Evolutionary conservation across 805 yeast genomes (phyloP).

Genomic region (Zygosaccharomyces rouxii): DNA sequence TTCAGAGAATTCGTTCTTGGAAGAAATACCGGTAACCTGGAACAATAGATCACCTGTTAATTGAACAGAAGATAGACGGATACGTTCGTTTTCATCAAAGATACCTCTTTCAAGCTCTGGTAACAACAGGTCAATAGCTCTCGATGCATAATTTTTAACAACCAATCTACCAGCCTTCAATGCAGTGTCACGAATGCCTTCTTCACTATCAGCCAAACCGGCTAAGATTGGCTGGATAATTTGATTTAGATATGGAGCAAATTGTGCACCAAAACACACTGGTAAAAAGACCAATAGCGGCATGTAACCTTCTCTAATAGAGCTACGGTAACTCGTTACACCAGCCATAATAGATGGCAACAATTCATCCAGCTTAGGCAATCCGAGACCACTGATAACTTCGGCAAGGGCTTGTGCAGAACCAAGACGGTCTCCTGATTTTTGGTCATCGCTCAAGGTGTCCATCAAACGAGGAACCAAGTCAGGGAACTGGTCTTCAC

Average conservation of each 20-base stretch:
- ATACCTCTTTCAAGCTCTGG: slow-evolving; percentile 93
- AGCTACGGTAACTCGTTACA: slow-evolving; percentile 61
- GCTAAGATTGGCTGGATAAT: slow-evolving; percentile 88
- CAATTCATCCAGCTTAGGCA: slow-evolving; percentile 80
- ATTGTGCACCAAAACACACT: slow-evolving; percentile 87
- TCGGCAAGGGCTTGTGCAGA: slow-evolving; percentile 96
- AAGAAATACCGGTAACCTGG: slow-evolving; percentile 88
- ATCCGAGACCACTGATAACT: slow-evolving; percentile 87
- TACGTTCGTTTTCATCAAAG: slow-evolving; percentile 75
- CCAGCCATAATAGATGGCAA: slow-evolving; percentile 73
- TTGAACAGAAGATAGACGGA: slow-evolving; percentile 89
- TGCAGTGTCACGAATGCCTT: slow-evolving; percentile 81
- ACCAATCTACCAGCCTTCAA: slow-evolving; percentile 88
- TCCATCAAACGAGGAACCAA: slow-evolving; percentile 75
- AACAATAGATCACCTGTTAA: slow-evolving; percentile 90
- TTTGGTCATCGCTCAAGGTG: slow-evolving; percentile 70
- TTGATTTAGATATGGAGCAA: slow-evolving; percentile 79
- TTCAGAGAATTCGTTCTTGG: slow-evolving; percentile 61
- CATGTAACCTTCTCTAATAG: slow-evolving; percentile 87
- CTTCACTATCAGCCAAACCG: slow-evolving; percentile 88
- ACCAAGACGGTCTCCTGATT: slow-evolving; percentile 90
- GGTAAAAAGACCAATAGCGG: slow-evolving; percentile 87
- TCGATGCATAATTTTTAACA: slow-evolving; percentile 84
- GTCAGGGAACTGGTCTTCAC: slow-evolving; percentile 93
- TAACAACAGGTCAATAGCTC: slow-evolving; percentile 85